phyloP scores from a whole-genome alignment of 169 alveolate species.

The Sarcocystis neurona region DNA sequence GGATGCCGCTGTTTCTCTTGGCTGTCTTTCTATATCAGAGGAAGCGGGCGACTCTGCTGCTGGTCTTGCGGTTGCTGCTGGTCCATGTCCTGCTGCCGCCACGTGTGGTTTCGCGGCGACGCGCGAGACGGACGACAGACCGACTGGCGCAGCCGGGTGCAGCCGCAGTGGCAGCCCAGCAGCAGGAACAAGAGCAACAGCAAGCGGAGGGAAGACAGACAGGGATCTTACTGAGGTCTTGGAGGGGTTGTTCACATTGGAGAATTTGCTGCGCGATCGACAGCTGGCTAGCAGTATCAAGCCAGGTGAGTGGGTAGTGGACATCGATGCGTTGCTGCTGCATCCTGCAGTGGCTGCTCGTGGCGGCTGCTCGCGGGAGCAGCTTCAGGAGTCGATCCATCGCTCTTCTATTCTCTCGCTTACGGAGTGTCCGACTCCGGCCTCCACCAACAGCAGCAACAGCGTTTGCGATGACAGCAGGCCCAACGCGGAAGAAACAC shows the following conservation, averaged over 20 bases:
- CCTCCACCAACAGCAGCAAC: conserved; percentile 21
- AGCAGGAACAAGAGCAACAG: neutral
- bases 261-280: conserved; percentile 25
- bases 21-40: conserved; percentile 4
- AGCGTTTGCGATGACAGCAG: neutral
- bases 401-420: neutral
- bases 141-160: too few species aligned
- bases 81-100: too few species aligned
- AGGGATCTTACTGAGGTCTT: neutral
- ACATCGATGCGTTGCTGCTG: neutral
- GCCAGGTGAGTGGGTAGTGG: conserved; percentile 34
- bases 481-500: neutral
- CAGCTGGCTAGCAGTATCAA: conserved; percentile 7
- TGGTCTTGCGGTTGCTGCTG: too few species aligned
- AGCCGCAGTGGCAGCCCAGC: conserved; percentile 6
- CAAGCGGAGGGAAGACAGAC: neutral
- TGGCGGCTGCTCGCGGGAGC: conserved; percentile 14
- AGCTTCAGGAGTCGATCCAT: conserved; percentile 4
- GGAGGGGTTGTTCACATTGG: conserved; percentile 23
- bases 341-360: conserved; percentile 34
- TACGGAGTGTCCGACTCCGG: neutral
- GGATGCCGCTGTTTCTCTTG: conserved; percentile 12
- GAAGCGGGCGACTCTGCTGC: too few species aligned
- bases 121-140: too few species aligned
- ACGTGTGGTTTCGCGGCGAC: too few species aligned